A percentile compares a stretch with the other conserved stretches of the same genome.
Evolutionary conservation across 78 protist species (phyloP).

Genomic region (slime mould (Dictyostelium discoideum)): DNA sequence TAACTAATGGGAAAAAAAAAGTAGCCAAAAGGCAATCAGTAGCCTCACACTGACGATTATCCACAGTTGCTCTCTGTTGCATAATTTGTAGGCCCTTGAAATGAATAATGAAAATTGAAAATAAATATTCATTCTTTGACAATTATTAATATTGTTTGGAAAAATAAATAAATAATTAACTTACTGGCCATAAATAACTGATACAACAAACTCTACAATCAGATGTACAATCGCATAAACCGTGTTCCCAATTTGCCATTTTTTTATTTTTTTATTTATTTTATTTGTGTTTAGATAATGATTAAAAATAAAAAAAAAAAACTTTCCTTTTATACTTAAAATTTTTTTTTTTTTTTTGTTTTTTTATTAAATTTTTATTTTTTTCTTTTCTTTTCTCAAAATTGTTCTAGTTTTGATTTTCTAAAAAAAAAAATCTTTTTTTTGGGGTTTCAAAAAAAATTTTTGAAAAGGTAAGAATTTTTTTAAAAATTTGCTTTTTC

Average conservation of each 20-base stretch:
- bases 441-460: too few relatives aligned
- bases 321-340: not conserved
- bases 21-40: not conserved
- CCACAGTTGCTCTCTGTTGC: slow-evolving; percentile 45
- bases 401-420: too few relatives aligned
- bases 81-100: not conserved
- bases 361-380: too few relatives aligned
- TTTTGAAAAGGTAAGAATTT: too few relatives aligned
- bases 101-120: too few relatives aligned
- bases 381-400: too few relatives aligned
- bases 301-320: not conserved
- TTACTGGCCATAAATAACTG: slow-evolving; percentile 40
- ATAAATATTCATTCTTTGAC: too few relatives aligned
- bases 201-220: slow-evolving; percentile 47
- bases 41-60: slow-evolving; percentile 14
- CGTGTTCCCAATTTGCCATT: not conserved
- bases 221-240: slow-evolving; percentile 1
- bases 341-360: not conserved
- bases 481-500: too few relatives aligned
- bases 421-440: too few relatives aligned
- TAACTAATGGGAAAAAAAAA: not conserved
- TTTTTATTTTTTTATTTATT: not conserved
- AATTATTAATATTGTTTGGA: too few relatives aligned
- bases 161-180: too few relatives aligned
- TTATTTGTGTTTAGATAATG: not conserved